Evolutionary conservation across 805 yeast genomes (phyloP).

Genomic region (Yamadazyma insecticola): DNA sequence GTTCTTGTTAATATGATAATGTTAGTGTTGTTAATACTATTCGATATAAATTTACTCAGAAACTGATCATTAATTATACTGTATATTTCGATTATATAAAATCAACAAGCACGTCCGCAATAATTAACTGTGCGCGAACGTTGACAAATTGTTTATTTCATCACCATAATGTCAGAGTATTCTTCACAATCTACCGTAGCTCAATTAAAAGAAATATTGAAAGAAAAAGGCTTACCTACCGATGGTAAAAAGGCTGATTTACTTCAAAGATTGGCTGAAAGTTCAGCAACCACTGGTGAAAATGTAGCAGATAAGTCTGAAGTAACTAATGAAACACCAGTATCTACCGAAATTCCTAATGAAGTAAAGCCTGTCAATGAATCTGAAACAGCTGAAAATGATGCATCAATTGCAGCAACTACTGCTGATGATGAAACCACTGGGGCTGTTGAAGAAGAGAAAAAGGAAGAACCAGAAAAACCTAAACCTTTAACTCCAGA

Average conservation of each 20-base stretch:
- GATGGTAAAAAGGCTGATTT: constrained; percentile 82
- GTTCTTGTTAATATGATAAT: constrained; percentile 15
- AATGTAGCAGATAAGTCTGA: constrained; percentile 13
- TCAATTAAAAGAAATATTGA: constrained; percentile 76
- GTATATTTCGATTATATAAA: too few species aligned
- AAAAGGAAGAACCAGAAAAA: constrained; percentile 25
- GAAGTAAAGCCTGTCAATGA: constrained; percentile 12
- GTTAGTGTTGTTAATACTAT: constrained; percentile 14
- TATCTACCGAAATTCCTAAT: constrained; percentile 43
- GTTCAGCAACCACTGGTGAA: constrained; percentile 51
- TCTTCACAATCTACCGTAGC: constrained; percentile 72
- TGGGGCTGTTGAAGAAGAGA: constrained; percentile 8
- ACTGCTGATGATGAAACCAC: constrained; percentile 7
- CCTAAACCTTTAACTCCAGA: constrained; percentile 53
- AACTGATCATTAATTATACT: too few species aligned
- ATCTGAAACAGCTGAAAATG: constrained; percentile 10
- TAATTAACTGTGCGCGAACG: too few species aligned
- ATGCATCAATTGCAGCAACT: too few species aligned
- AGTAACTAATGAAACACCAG: constrained; percentile 10
- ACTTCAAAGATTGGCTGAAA: constrained; percentile 57
- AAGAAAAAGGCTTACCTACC: constrained; percentile 58
- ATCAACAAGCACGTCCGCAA: too few species aligned
- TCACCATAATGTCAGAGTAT: constrained; percentile 50
- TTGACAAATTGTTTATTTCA: background rate
- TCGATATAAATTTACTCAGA: constrained; percentile 12